Evolutionary conservation across 2,329 filamentous ascomycete genomes (phyloP).

Genomic region (Cercospora beticola): DNA sequence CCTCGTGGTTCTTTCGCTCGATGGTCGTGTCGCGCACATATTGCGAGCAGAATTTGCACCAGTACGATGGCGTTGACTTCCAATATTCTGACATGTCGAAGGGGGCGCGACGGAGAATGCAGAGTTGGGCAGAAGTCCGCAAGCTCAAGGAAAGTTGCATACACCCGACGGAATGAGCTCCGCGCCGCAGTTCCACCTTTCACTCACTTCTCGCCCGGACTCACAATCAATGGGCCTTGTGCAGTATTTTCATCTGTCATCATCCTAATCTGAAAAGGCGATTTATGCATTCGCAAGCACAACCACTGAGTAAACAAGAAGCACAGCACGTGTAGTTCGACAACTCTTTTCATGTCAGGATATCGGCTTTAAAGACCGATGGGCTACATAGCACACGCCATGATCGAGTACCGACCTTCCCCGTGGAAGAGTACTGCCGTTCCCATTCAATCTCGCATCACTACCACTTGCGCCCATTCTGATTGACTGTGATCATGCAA

Average conservation of each 20-base stretch:
- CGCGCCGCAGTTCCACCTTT: background rate
- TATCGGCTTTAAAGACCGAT: background rate
- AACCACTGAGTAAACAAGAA: background rate
- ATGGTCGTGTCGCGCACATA: slow-evolving; percentile 91
- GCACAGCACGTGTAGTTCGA: slow-evolving; percentile 8
- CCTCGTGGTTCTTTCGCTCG: slow-evolving; percentile 61
- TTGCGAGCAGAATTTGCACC: slow-evolving; percentile 94
- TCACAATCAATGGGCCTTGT: background rate
- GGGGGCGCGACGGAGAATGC: background rate
- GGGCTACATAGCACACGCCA: background rate
- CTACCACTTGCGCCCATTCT: slow-evolving; percentile 12
- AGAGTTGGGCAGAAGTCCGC: background rate
- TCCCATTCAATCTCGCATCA: background rate
- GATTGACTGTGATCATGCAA: slow-evolving; percentile 9
- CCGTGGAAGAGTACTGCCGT: background rate
- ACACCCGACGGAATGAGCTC: background rate
- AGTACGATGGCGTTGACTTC: slow-evolving; percentile 96
- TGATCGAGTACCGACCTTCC: background rate
- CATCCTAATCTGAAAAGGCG: background rate
- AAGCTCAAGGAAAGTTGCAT: background rate
- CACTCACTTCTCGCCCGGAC: background rate
- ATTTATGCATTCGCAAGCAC: background rate
- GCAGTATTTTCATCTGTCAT: background rate
- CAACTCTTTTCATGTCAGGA: background rate
- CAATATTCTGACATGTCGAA: slow-evolving; percentile 89